Evolutionary conservation across 2,329 filamentous ascomycete genomes (phyloP), one percentile per base, ranked within the genome.

Genomic region (Pseudopithomyces chartarum): DNA sequence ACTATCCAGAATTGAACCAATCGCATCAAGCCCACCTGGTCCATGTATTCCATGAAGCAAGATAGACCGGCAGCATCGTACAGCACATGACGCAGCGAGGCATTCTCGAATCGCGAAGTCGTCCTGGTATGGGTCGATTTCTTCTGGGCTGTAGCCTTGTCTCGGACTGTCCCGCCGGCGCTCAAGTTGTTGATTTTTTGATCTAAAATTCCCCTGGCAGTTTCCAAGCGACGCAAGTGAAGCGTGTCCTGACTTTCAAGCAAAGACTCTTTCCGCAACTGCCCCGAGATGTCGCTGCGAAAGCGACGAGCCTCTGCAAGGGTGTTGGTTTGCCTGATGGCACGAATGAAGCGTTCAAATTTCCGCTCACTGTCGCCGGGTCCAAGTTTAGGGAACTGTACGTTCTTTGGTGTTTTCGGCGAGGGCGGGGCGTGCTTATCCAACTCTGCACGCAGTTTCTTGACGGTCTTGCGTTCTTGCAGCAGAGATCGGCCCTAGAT

Each of bases 21-120:
- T 13, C 90, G 85, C 89, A 98, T 94, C 23, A 94, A 82, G 15
- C 85, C 84, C 71, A 93, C 90, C 40, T 95, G 88, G 73, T 99
- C 95, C 95, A 99, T 99, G 70, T 92, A 98, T 73, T 99, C 95
- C 95, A 99, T 99, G 78, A 99, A 98, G 73, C 97, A 99, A 2
- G 95, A 98, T 8, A 99, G 82, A 0, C 92, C 94, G 1, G 94
- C 90, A 2, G 95, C 86, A 74, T 96, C 92, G 64, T 93, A 90
- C 56, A 99, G 82, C n/a, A 99, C 83, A 62, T 98, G 92, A 12
- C 88, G 85, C 2, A 98, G 81, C 0, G 90, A 88, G 7, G 89
- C 89, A 65, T 90, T 90, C 61, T 92, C 88, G 38, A 93, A 80
- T 43, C 83, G 84, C 1, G 90, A 89, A n/a, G 84, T 78, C n/a